Percentiles rank a stretch among this genome's conserved stretches.
Conservation (phyloP, 2,329 filamentous ascomycete species). For the Neocucurbitaria cava region DNA sequence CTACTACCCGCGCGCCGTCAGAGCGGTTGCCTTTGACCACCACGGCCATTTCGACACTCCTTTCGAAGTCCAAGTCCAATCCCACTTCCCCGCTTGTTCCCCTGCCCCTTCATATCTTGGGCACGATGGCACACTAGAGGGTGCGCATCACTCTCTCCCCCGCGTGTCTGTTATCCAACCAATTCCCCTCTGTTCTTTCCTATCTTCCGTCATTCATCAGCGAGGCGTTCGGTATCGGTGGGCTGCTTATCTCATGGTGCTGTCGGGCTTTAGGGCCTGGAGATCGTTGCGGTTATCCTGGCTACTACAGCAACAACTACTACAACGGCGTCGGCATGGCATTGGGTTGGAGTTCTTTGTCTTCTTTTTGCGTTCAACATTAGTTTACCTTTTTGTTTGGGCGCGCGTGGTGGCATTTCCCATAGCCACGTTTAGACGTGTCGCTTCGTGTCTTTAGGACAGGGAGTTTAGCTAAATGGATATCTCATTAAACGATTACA, state of each 20-base stretch:
- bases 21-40: neutral
- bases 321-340: slow-evolving; percentile 21
- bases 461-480: neutral
- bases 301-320: no score
- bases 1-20: neutral
- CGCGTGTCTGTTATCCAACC: neutral
- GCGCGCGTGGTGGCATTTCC: neutral
- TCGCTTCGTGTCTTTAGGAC: neutral
- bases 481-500: neutral
- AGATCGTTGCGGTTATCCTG: slow-evolving; percentile 6
- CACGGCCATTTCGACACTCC: neutral
- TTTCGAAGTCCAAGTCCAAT: neutral
- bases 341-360: slow-evolving; percentile 21
- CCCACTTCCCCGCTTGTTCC: neutral
- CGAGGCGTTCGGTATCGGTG: slow-evolving; percentile 32
- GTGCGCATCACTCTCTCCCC: slow-evolving; percentile 7
- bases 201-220: slow-evolving; percentile 21
- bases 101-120: neutral
- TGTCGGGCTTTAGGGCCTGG: slow-evolving; percentile 2
- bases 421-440: neutral
- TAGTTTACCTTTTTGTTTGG: neutral
- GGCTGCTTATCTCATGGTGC: slow-evolving; percentile 9
- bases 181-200: slow-evolving; percentile 7
- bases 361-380: neutral
- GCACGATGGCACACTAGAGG: slow-evolving; percentile 4